Evolutionary conservation across 106 monocot species (phyloP).

Genomic region (Dendrobium nobile): DNA sequence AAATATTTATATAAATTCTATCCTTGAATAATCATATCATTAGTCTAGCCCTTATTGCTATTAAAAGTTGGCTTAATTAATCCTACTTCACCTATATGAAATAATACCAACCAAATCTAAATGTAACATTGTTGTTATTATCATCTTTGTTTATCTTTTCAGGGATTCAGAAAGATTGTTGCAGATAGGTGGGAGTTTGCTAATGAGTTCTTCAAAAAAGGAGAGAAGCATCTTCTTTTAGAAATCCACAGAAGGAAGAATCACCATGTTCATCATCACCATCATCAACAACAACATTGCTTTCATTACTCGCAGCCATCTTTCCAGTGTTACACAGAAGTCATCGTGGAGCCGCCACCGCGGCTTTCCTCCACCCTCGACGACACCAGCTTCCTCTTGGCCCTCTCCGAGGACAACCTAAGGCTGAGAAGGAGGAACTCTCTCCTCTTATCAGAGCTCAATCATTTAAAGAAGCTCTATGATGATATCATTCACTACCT

Average conservation of each 20-base stretch:
- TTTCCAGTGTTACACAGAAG: neutral
- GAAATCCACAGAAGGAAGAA: conserved; percentile 72
- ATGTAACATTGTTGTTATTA: neutral
- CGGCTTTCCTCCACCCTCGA: neutral
- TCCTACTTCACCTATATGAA: too few relatives aligned
- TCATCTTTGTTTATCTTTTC: conserved; percentile 10
- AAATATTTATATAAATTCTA: too few relatives aligned
- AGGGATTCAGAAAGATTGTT: conserved; percentile 94
- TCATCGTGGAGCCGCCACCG: conserved; percentile 1
- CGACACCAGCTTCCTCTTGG: conserved; percentile 26
- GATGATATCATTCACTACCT: conserved; percentile 58
- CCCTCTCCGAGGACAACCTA: conserved; percentile 51
- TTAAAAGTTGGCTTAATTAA: too few relatives aligned
- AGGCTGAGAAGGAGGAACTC: conserved; percentile 53
- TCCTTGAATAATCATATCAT: too few relatives aligned
- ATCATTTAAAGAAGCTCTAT: conserved; percentile 70
- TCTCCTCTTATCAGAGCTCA: conserved; percentile 43
- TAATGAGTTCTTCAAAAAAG: conserved; percentile 78
- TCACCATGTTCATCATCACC: conserved; percentile 11
- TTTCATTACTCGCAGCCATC: neutral
- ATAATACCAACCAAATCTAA: too few relatives aligned
- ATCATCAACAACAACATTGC: neutral
- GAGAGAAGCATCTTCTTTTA: conserved; percentile 68
- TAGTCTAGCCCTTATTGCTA: too few relatives aligned
- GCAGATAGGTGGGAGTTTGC: conserved; percentile 95